phyloP scores from a whole-genome alignment of 2,329 filamentous ascomycete genomes.

The Aureobasidium zeae region DNA sequence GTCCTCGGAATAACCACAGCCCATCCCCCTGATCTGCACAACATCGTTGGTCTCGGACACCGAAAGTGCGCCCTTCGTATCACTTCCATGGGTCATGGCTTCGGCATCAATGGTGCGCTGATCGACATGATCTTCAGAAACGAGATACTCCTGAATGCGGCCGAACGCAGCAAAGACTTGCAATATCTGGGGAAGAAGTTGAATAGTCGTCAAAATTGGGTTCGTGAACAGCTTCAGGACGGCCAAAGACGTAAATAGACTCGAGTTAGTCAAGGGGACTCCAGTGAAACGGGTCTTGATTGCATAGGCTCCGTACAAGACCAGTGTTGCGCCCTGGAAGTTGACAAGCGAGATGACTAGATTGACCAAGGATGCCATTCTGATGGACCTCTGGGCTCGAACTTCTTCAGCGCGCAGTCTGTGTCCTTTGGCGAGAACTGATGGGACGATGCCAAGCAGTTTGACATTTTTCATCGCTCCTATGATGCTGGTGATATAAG shows the following conservation, averaged over 20 bases:
- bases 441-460: slow-evolving; percentile 22
- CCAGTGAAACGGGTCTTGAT: slow-evolving; percentile 19
- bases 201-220: slow-evolving; percentile 20
- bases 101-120: slow-evolving; percentile 1
- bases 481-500: slow-evolving; percentile 20
- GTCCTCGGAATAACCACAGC: slow-evolving; percentile 15
- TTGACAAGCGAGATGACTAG: slow-evolving; percentile 22
- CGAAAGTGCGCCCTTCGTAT: not conserved
- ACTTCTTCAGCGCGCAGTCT: slow-evolving; percentile 22
- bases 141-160: slow-evolving; percentile 21
- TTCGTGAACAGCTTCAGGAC: slow-evolving; percentile 24
- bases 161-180: slow-evolving; percentile 21
- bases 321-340: slow-evolving; percentile 21
- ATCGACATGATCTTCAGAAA: slow-evolving; percentile 15
- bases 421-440: slow-evolving; percentile 20
- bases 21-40: not conserved
- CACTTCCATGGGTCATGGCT: not conserved
- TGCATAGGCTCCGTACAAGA: slow-evolving; percentile 22
- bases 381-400: slow-evolving; percentile 18
- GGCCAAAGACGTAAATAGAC: slow-evolving; percentile 24
- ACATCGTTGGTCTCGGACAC: not conserved
- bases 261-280: slow-evolving; percentile 19
- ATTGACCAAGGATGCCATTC: slow-evolving; percentile 17
- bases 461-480: slow-evolving; percentile 24
- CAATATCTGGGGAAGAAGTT: slow-evolving; percentile 19